A percentile compares a stretch with the other conserved stretches of the same genome.
These are phyloP conservation scores for Pulveroboletus sp. DNA, from an alignment of 768 basidiomycete species.

Conservation along the genomic window DNA sequence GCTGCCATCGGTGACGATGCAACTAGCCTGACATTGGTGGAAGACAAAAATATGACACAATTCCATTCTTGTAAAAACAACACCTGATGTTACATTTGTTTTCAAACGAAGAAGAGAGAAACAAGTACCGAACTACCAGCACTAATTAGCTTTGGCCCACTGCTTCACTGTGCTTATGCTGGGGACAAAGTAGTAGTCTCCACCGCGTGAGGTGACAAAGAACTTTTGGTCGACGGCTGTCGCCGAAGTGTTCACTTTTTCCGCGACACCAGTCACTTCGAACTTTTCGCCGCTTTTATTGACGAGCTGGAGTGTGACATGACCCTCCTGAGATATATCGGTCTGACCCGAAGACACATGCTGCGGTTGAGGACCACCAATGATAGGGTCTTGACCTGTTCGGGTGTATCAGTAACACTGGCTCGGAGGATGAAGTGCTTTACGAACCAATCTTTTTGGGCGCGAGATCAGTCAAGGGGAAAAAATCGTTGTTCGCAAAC, in stretches of 20 bases:
- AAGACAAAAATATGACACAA: neutral
- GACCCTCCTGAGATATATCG: neutral
- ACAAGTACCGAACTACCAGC: too few species aligned
- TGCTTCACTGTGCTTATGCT: neutral
- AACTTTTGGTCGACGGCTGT: neutral
- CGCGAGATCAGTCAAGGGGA: neutral
- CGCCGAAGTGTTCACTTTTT: neutral
- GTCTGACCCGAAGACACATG: neutral
- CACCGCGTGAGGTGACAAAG: neutral
- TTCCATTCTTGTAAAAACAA: neutral
- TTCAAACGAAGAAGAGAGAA: neutral
- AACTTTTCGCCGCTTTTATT: neutral
- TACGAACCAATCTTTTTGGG: neutral
- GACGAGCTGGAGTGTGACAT: neutral
- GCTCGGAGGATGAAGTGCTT: neutral
- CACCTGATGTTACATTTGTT: neutral
- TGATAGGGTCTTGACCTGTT: neutral
- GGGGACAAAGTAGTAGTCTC: neutral
- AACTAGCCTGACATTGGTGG: neutral
- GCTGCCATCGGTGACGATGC: too few species aligned
- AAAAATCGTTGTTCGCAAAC: neutral
- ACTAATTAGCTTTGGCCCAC: neutral
- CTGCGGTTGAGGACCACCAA: neutral
- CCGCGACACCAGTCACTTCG: neutral
- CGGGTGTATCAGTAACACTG: neutral